A percentile compares a stretch with the other conserved stretches of the same genome.
Evolutionary conservation across 1,139 yeast genomes (phyloP).

Genomic region (Groenewaldozyma sp.): DNA sequence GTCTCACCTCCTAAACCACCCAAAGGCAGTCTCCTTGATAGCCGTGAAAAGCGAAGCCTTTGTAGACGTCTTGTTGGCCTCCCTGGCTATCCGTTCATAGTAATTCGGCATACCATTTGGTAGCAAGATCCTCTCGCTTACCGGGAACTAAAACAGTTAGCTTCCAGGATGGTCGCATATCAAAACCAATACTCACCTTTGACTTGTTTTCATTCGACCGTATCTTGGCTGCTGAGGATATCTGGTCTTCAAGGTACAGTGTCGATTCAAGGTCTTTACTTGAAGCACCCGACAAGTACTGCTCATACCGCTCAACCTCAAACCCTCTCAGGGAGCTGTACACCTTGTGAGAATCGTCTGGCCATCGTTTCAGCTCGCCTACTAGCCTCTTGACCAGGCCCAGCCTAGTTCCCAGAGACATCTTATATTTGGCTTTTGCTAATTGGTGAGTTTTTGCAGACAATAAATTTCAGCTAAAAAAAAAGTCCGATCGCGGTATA

Average conservation of each 20-base stretch:
- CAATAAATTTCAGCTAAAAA: too few relatives aligned
- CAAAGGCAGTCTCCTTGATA: conserved; percentile 26
- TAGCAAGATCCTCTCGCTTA: conserved; percentile 46
- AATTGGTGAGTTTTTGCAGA: too few relatives aligned
- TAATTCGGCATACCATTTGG: conserved; percentile 83
- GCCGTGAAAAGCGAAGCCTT: conserved; percentile 44
- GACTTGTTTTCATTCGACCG: conserved; percentile 17
- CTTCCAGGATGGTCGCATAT: not conserved
- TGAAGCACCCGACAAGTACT: conserved; percentile 11
- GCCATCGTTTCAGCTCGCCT: conserved; percentile 20
- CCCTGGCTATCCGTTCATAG: conserved; percentile 59
- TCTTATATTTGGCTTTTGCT: too few relatives aligned
- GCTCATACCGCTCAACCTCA: conserved; percentile 20
- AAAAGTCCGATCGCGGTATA: too few relatives aligned
- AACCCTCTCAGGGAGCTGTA: conserved; percentile 23
- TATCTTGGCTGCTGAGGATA: conserved; percentile 20
- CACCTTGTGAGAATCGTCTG: conserved; percentile 25
- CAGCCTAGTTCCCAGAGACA: conserved; percentile 13
- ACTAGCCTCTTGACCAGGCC: conserved; percentile 13
- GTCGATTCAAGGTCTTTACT: conserved; percentile 19
- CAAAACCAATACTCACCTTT: conserved; percentile 12
- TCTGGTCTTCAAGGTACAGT: conserved; percentile 20
- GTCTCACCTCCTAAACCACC: conserved; percentile 27
- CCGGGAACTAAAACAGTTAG: conserved; percentile 18
- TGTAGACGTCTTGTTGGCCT: conserved; percentile 63